These are phyloP conservation scores for Ciborinia camelliae DNA, from an alignment of 2,329 filamentous ascomycete species.

Conservation along the genomic window DNA sequence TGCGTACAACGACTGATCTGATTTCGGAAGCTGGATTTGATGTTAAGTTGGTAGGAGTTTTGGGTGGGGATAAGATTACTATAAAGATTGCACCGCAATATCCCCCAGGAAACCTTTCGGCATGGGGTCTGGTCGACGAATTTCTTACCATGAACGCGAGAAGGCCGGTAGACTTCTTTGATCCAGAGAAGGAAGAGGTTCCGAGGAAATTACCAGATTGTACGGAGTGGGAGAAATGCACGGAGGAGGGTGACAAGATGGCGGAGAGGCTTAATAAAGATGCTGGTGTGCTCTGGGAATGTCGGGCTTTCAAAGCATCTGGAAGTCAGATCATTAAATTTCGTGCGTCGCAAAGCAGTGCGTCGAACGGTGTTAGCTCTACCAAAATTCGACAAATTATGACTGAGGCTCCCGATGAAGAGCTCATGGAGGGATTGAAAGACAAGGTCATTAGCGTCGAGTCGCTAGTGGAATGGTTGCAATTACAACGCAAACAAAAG, in stretches of 20 bases:
- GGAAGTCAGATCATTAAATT: neutral
- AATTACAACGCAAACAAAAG: neutral
- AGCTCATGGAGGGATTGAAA: neutral
- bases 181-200: neutral
- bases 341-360: neutral
- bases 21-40: neutral
- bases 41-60: neutral
- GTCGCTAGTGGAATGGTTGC: neutral
- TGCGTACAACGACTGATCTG: neutral
- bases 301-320: neutral
- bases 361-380: slow-evolving; percentile 4
- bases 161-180: neutral
- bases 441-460: slow-evolving; percentile 1
- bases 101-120: neutral
- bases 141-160: neutral
- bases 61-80: slow-evolving; percentile 7
- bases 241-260: neutral
- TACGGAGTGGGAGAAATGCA: neutral
- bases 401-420: neutral
- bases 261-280: too few species aligned
- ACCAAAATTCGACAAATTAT: slow-evolving; percentile 7
- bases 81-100: neutral
- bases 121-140: neutral
- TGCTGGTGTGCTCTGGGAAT: neutral
- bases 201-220: neutral